These are phyloP conservation scores for Spathaspora boniae DNA, from an alignment of 805 yeast species.

Conservation along the genomic window DNA sequence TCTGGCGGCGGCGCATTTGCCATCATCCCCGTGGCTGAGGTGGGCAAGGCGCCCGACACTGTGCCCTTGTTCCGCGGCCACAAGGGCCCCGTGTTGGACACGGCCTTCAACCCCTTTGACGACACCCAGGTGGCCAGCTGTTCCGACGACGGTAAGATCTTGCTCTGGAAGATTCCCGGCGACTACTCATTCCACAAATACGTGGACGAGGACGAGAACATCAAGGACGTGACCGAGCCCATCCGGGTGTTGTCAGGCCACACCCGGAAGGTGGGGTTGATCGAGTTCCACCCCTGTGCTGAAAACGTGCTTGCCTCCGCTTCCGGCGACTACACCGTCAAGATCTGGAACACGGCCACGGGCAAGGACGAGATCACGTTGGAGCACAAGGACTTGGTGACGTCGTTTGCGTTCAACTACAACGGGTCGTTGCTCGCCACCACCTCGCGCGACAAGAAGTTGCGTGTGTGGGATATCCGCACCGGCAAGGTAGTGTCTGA, in stretches of 20 bases:
- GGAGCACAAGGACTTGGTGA: constrained; percentile 84
- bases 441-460: constrained; percentile 82
- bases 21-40: constrained; percentile 79
- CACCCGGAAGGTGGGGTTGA: constrained; percentile 89
- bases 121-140: constrained; percentile 70
- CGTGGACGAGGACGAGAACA: constrained; percentile 49
- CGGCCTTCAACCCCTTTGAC: constrained; percentile 92
- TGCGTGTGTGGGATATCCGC: constrained; percentile 90
- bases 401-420: constrained; percentile 89
- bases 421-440: constrained; percentile 87
- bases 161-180: constrained; percentile 85
- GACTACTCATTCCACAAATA: constrained; percentile 69
- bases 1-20: constrained; percentile 99
- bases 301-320: constrained; percentile 83
- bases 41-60: constrained; percentile 90
- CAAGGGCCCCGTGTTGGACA: constrained; percentile 90
- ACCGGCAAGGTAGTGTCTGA: constrained; percentile 70
- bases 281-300: constrained; percentile 86
- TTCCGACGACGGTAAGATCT: constrained; percentile 76
- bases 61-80: constrained; percentile 95
- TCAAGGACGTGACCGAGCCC: constrained; percentile 67
- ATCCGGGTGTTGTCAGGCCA: constrained; percentile 76
- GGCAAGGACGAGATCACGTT: constrained; percentile 70
- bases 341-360: constrained; percentile 82
- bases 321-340: constrained; percentile 86